Evolutionary conservation across 2,329 filamentous ascomycete genomes (phyloP).

Genomic region (Colletotrichum australisinense): DNA sequence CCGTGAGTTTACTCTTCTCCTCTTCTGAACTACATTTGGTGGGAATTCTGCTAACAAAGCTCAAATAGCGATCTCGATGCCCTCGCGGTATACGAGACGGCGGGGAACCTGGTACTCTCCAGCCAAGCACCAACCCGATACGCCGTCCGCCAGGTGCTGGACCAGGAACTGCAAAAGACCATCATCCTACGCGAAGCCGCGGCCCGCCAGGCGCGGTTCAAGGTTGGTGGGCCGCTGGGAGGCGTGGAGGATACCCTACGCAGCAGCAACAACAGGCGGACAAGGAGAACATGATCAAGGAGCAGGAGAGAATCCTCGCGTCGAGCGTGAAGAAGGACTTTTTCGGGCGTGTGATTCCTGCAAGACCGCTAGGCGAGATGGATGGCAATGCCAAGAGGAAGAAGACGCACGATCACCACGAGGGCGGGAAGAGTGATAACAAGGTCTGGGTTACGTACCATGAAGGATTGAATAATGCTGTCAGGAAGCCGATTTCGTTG

Average conservation of each 20-base stretch:
- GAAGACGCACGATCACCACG: conserved; percentile 43
- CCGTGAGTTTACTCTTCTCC: conserved; percentile 70
- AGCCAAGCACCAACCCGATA: conserved; percentile 83
- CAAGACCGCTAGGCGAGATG: conserved; percentile 50
- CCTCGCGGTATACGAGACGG: conserved; percentile 80
- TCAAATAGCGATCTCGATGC: conserved; percentile 76
- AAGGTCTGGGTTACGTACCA: conserved; percentile 90
- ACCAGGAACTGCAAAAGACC: conserved; percentile 87
- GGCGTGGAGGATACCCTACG: conserved; percentile 37
- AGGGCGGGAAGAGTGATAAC: conserved; percentile 47
- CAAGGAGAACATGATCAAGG: conserved; percentile 51
- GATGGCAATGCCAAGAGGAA: conserved; percentile 49
- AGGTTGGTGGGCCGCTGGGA: conserved; percentile 49
- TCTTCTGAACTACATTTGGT: not conserved
- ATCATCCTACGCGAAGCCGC: conserved; percentile 74
- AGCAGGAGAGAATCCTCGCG: conserved; percentile 45
- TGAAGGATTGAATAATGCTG: conserved; percentile 92
- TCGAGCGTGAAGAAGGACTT: conserved; percentile 79
- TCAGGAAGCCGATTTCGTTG: conserved; percentile 86
- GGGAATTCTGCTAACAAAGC: conserved; percentile 19
- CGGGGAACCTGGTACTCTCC: conserved; percentile 61
- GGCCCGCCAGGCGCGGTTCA: conserved; percentile 73
- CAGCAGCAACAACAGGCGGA: conserved; percentile 46
- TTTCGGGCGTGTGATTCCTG: conserved; percentile 79
- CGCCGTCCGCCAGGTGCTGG: conserved; percentile 91